Evolutionary conservation across 106 monocot species (phyloP).

Genomic region (Allium sativum): DNA sequence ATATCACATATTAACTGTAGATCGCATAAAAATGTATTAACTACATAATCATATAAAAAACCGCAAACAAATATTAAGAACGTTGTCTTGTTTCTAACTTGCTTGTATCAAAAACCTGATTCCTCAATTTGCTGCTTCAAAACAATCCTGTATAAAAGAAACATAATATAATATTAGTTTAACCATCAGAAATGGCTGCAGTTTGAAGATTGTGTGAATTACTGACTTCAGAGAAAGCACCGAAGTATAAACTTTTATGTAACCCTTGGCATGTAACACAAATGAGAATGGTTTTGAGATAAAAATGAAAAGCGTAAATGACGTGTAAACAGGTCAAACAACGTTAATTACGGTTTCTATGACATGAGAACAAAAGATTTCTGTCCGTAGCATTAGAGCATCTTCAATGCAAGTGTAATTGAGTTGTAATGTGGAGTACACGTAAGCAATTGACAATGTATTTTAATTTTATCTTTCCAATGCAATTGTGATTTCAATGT

Average conservation of each 20-base stretch:
- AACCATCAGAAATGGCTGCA: not conserved
- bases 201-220: not conserved
- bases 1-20: too few species aligned
- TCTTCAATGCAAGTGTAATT: too few species aligned
- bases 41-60: not conserved
- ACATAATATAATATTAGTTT: not conserved
- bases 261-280: too few species aligned
- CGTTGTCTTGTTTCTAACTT: slow-evolving; percentile 89
- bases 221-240: too few species aligned
- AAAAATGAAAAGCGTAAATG: not conserved
- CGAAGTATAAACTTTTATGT: too few species aligned
- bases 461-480: too few species aligned
- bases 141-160: slow-evolving; percentile 33
- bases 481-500: too few species aligned
- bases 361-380: slow-evolving; percentile 59
- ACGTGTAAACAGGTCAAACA: not conserved
- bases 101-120: slow-evolving; percentile 66
- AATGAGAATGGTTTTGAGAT: too few species aligned
- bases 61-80: not conserved
- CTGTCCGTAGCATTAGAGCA: too few species aligned
- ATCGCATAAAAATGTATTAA: too few species aligned
- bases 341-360: slow-evolving; percentile 54
- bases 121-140: slow-evolving; percentile 78
- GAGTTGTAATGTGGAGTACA: too few species aligned
- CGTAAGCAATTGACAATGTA: too few species aligned